Evolutionary conservation across 2,329 filamentous ascomycete species (phyloP).

Genomic region (Pseudocercospora crystallina): DNA sequence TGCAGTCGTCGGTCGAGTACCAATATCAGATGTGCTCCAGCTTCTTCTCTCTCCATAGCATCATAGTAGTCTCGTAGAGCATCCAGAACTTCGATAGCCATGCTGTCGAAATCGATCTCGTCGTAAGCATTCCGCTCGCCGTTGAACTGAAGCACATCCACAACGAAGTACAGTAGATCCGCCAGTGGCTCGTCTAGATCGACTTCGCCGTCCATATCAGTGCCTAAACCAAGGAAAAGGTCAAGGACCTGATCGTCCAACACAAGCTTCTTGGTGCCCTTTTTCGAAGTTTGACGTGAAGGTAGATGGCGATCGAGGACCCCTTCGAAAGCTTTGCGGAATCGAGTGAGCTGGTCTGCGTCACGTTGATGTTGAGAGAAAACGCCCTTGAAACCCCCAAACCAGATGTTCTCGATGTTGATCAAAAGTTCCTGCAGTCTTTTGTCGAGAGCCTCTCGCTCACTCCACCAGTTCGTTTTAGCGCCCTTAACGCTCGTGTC

Average conservation of each 20-base stretch:
- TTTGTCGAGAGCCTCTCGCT: constrained; percentile 75
- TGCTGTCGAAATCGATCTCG: constrained; percentile 91
- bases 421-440: constrained; percentile 75
- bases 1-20: constrained; percentile 91
- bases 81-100: constrained; percentile 85
- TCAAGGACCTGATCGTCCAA: constrained; percentile 73
- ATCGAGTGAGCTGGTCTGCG: constrained; percentile 66
- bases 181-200: constrained; percentile 88
- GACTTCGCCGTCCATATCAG: constrained; percentile 63
- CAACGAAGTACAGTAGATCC: constrained; percentile 91
- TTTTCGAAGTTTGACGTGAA: constrained; percentile 64
- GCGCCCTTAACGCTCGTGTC: constrained; percentile 73
- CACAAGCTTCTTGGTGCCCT: constrained; percentile 51
- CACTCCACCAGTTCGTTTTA: constrained; percentile 84
- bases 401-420: constrained; percentile 89
- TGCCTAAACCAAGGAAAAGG: constrained; percentile 81
- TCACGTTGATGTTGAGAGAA: constrained; percentile 72
- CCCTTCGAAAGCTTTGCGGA: constrained; percentile 73
- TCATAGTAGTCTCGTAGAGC: constrained; percentile 77
- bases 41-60: constrained; percentile 37
- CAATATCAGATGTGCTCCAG: constrained; percentile 71
- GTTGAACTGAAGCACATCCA: constrained; percentile 95
- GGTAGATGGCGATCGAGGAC: constrained; percentile 83
- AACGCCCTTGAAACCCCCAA: constrained; percentile 92
- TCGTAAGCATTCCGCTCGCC: constrained; percentile 96